Base-by-base conservation (phyloP, 805 yeast genomes). In the Pichia paraexigua region DNA sequence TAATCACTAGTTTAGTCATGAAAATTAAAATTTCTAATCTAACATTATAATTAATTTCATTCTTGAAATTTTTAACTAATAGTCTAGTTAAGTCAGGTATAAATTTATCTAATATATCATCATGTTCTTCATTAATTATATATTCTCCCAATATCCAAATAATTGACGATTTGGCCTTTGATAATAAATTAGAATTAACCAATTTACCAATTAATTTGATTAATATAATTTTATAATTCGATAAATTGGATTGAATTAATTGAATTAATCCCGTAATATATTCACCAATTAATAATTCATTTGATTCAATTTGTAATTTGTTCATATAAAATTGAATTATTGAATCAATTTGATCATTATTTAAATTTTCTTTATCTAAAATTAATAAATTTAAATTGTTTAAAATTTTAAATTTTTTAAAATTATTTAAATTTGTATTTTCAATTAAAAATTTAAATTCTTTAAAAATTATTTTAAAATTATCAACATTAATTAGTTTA, bases 111-210 rank as follows among this genome's bases (percentile, higher is more conserved):
- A 58, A 43, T 12, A 54, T 45, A 11, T 46, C 9, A 32, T 50
- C 46, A 9, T 41, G 37, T 15, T 24, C 46, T 3, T 45, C 47
- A 2, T 51, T 49, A 7, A 62, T 61, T 0, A 83, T 74, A 62
- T 83, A 84, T 61, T 94, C 97, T 5, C 98, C 97, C 48, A 92
- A 77, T 11, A 92, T 73, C 98, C 98, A 94, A 8, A 92, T 75
- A 12, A 91, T 82, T 45, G 92, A 85, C 1, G 95, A 89, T 57
- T 82, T 79, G 0, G 98, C 95, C 18, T 58, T 53, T 20, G 62
- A 47, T 11, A 60, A 53, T 24, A 60, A 53, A 24, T 43, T 39
- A 10, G 56, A 47, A 5, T 54, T 45, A 9, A 63, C 46, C 35
- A 69, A 47, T 46, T 61, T 63, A 5, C 67, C 64, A 11, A 62